Percentiles rank a stretch among this genome's conserved stretches.
These are phyloP conservation scores for Mycena pura DNA, from an alignment of 768 basidiomycete genomes.

Conservation along the genomic window DNA sequence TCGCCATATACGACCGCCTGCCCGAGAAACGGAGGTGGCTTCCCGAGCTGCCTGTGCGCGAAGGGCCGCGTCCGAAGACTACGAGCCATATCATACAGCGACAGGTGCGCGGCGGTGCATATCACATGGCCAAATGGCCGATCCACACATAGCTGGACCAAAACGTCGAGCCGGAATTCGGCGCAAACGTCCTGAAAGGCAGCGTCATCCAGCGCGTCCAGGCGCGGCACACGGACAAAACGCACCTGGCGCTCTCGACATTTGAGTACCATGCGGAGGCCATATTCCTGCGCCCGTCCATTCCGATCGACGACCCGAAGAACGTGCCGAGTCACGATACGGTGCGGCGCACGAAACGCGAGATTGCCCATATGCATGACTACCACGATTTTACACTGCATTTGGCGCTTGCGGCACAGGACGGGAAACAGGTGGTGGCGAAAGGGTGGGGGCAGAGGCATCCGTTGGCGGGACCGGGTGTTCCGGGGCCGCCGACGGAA, in stretches of 20 bases:
- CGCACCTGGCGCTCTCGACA: slow-evolving; percentile 18
- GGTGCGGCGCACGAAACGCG: slow-evolving; percentile 22
- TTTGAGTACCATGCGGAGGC: slow-evolving; percentile 24
- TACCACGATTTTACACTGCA: slow-evolving; percentile 23
- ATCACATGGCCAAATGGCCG: background rate
- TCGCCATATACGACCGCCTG: slow-evolving; percentile 18
- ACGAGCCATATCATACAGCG: slow-evolving; percentile 24
- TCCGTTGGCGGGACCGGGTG: slow-evolving; percentile 19
- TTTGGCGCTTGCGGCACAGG: slow-evolving; percentile 21
- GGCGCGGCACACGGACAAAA: slow-evolving; percentile 18
- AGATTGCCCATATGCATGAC: slow-evolving; percentile 25
- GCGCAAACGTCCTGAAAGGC: background rate
- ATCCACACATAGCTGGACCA: slow-evolving; percentile 4
- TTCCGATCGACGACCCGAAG: slow-evolving; percentile 20
- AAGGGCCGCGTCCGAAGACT: slow-evolving; percentile 9
- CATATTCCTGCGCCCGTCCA: slow-evolving; percentile 18
- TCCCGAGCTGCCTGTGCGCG: slow-evolving; percentile 5
- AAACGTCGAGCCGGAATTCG: slow-evolving; percentile 8
- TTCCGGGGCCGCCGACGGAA: slow-evolving; percentile 22
- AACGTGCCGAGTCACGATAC: slow-evolving; percentile 24
- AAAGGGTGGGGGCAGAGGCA: slow-evolving; percentile 25
- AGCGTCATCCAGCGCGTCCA: slow-evolving; percentile 15
- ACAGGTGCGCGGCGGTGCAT: background rate
- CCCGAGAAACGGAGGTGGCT: slow-evolving; percentile 22
- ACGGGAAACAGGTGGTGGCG: slow-evolving; percentile 16